Base-by-base conservation (phyloP, 2,329 filamentous ascomycete species). In the Penicillium digitatum region DNA sequence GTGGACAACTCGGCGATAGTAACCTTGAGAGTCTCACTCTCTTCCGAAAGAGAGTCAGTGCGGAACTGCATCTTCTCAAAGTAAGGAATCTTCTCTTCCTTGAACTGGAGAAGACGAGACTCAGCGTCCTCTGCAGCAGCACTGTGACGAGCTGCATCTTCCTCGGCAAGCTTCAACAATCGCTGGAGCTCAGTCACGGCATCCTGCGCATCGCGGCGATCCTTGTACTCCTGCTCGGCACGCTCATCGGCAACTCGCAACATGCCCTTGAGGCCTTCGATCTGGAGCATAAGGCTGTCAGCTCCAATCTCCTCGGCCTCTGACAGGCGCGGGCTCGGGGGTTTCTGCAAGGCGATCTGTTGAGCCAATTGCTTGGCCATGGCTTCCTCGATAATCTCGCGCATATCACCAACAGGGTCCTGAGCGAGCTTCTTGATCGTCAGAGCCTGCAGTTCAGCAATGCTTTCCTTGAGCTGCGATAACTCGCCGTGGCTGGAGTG, bases 151-250 rank as follows among this genome's bases (percentile, higher is more conserved):
- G 72, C 73, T 60, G 74, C 73, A 58, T 79, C 76, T 42, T 79
- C 86, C n/a, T 87, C 83, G 5, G 87, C 82, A 59, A 85, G 81
- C 55, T 84, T 82, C 26, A 90, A 79, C 22, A 87, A 80, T 52
- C 85, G 81, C 71, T 91, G 86, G n/a, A 86, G 80, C 67, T 92
- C 87, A 5, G 86, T 82, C 14, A 90, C 76, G 57, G 83, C 83
- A 66, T 92, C 88, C 69, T 92, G 88, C 1, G 86, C 86, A 32
- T 83, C 79, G 51, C 87, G 82, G 55, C 88, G 83, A 45, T 76
- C 74, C 42, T 80, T 77, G 56, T 87, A 75, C 64, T 92, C 87
- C 49, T 83, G 75, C 59, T 90, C 87, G 1, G 81, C 81, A 53
- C 81, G 81, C 34, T 80, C 78, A 61, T 90, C 85, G 34, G 87